Base-by-base conservation (phyloP, 108 stramenopile genomes). In the Mayamaea pseudoterrestris region DNA sequence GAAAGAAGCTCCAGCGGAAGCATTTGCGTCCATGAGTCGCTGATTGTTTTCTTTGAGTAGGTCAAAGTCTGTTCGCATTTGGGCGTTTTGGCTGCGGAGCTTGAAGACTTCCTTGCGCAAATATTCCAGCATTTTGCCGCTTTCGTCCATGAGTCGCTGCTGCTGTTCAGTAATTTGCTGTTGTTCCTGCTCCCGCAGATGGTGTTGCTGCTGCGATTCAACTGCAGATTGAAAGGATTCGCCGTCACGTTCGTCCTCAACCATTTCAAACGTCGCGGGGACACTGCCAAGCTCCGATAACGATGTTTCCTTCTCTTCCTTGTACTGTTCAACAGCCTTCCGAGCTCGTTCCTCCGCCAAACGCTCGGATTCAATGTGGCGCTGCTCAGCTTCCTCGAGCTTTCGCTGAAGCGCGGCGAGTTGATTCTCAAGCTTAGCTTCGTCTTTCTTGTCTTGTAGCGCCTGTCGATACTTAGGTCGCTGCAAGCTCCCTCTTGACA, bases 391-490 rank as follows among this genome's bases (percentile, higher is more conserved):
- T 30, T 80, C 73, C 34, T 74, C 80, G 46, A 81, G 41, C 39
- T 81, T 81, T 17, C 62, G 41, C 42, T 81, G 74, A 37, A 81
- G 44, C 1, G 67, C 37, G 8, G 36, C 49, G 30, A 81, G 54
- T 50, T 81, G 80, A 50, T 76, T 81, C 55, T 81, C 80, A 3
- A 81, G 53, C 39, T 81, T 81, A 14, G 71, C 68, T 42, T 76
- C 80, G 39, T 81, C 80, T 30, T 56, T 47, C 41, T 60, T 55
- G 32, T 81, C 74, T 9, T 41, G 27, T 2, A 81, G 52, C 1
- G 59, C 66, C 17, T 44, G 42, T n/a, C 48, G 44, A 45, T 68
- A 81, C 50, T 62, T 70, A 1, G 72, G 71, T 30, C 74, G 55
- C 35, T 81, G 75, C 12, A 68, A 44, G 18, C 63, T 58, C 1